Evolutionary conservation across 2,329 filamentous ascomycete species (phyloP).

Genomic region (Monosporascus cannonballus): DNA sequence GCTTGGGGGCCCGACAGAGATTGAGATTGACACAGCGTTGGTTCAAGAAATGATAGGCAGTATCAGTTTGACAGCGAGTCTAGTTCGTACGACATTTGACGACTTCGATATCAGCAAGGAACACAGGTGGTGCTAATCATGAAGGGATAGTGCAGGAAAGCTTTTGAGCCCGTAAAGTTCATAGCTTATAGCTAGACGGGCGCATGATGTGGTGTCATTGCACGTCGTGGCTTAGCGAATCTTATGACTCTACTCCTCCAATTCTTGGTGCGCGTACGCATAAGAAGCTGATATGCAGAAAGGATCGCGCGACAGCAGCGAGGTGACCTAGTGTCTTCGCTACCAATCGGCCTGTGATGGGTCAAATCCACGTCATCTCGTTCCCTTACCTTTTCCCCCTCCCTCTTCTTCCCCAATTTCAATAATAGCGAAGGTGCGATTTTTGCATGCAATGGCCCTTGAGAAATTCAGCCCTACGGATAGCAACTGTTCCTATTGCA

Average conservation of each 20-base stretch:
- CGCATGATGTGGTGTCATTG: not conserved
- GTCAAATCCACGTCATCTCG: too few species aligned
- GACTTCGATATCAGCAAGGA: not conserved
- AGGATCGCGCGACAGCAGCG: too few species aligned
- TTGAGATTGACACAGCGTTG: conserved; percentile 6
- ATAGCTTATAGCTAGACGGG: not conserved
- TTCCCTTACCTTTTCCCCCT: too few species aligned
- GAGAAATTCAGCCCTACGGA: conserved; percentile 6
- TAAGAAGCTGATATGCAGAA: too few species aligned
- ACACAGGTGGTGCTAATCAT: too few species aligned
- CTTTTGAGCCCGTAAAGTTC: not conserved
- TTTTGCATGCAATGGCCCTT: not conserved
- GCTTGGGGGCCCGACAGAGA: conserved; percentile 13
- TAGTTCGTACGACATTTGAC: not conserved
- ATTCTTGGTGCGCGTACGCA: too few species aligned
- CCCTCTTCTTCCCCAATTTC: too few species aligned
- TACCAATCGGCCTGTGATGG: too few species aligned
- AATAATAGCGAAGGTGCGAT: not conserved
- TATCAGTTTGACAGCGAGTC: not conserved
- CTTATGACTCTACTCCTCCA: not conserved
- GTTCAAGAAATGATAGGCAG: not conserved
- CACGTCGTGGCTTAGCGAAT: not conserved
- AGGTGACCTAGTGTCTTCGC: too few species aligned
- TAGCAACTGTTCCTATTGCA: not conserved
- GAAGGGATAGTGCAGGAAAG: not conserved